A percentile compares a stretch with the other conserved stretches of the same genome.
Conservation (phyloP, 2,329 filamentous ascomycete species). For the Alternaria solani region DNA sequence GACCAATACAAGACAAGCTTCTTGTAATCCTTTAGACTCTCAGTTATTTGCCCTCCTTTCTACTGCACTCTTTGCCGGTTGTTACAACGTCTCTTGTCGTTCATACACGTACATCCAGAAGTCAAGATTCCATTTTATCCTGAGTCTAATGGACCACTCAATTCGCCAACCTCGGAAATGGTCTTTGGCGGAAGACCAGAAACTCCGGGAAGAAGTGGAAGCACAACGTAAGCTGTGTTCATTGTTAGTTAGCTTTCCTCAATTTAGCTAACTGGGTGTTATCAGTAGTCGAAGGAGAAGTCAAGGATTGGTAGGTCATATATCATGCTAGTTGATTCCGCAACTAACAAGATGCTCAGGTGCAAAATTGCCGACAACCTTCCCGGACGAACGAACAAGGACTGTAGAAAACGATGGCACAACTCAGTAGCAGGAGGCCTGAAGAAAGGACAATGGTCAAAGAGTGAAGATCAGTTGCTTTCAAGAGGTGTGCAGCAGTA, state of each 20-base stretch:
- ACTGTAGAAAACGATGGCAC: slow-evolving; percentile 56
- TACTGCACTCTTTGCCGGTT: neutral
- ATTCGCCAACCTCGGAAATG: slow-evolving; percentile 41
- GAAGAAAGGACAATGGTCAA: slow-evolving; percentile 54
- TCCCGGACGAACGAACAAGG: slow-evolving; percentile 55
- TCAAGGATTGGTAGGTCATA: slow-evolving; percentile 40
- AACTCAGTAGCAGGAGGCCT: slow-evolving; percentile 50
- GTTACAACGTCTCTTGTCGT: neutral
- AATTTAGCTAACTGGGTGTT: neutral
- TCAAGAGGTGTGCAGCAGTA: slow-evolving; percentile 46
- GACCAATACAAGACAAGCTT: neutral
- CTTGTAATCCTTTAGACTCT: neutral
- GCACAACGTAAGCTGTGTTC: slow-evolving; percentile 28
- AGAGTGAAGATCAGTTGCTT: slow-evolving; percentile 47
- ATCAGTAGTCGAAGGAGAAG: slow-evolving; percentile 30
- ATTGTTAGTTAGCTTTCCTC: neutral
- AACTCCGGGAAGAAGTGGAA: slow-evolving; percentile 38
- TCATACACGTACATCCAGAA: neutral
- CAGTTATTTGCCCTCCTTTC: neutral
- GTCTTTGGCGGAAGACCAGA: slow-evolving; percentile 37
- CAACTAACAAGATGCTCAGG: slow-evolving; percentile 26
- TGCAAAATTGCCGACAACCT: slow-evolving; percentile 50
- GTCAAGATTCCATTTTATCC: neutral
- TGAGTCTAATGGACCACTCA: slow-evolving; percentile 19
- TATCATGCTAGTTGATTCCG: neutral